Evolutionary conservation across 106 monocot genomes (phyloP).

Genomic region (Amphibolis antarctica): DNA sequence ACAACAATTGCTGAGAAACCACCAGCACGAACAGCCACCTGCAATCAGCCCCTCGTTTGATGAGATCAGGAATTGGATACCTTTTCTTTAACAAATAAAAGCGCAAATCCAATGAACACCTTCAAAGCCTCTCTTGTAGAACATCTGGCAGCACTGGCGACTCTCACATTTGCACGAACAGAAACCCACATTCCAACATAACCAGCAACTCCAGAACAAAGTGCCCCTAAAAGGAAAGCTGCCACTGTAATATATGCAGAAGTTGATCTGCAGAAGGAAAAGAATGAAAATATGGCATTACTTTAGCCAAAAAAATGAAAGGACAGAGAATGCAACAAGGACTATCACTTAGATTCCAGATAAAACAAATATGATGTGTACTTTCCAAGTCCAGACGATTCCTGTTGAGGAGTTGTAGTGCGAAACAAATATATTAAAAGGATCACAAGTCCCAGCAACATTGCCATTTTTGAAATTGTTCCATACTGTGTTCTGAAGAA

Average conservation of each 20-base stretch:
- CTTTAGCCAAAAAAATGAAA: neutral
- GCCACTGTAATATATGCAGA: conserved; percentile 87
- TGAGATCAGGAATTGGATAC: conserved; percentile 2
- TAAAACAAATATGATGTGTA: conserved; percentile 13
- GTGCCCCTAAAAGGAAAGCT: conserved; percentile 88
- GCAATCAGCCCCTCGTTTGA: conserved; percentile 7
- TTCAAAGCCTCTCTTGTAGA: conserved; percentile 95
- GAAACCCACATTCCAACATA: conserved; percentile 99
- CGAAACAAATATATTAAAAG: conserved; percentile 88
- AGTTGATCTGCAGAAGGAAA: conserved; percentile 44
- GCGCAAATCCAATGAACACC: conserved; percentile 23
- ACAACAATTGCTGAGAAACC: conserved; percentile 96
- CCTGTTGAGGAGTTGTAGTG: conserved; percentile 76
- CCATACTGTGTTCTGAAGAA: conserved; percentile 97
- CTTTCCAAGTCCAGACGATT: conserved; percentile 90
- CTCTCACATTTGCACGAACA: conserved; percentile 97
- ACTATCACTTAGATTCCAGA: no score
- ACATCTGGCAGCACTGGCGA: conserved; percentile 94
- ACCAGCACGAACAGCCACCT: conserved; percentile 99
- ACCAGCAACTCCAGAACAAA: conserved; percentile 93
- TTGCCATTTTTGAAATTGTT: conserved; percentile 95
- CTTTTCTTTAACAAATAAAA: neutral
- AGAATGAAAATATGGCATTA: neutral
- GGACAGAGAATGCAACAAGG: neutral
- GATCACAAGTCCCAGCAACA: conserved; percentile 73